Percentiles rank a stretch among this genome's conserved stretches.
phyloP scores from a whole-genome alignment of 208 protist species.

The Trypanosomatidae sp. region DNA sequence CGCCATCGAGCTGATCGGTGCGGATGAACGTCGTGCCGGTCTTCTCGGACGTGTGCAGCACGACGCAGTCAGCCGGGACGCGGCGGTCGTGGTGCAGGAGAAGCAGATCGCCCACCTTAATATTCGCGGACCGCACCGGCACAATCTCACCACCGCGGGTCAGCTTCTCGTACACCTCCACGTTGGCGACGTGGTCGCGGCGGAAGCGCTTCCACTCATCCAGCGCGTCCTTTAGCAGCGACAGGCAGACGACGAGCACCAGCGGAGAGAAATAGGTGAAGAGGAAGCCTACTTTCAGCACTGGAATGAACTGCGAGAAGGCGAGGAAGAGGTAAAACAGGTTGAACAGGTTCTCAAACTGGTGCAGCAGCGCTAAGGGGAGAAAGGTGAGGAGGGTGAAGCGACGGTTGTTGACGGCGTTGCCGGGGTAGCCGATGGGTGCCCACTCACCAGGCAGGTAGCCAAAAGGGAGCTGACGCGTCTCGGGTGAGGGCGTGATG shows the following conservation, averaged over 20 bases:
- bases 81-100: constrained; percentile 91
- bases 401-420: constrained; percentile 81
- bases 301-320: constrained; percentile 78
- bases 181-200: constrained; percentile 86
- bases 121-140: constrained; percentile 67
- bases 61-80: constrained; percentile 96
- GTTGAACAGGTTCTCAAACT: constrained; percentile 86
- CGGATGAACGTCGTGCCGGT: constrained; percentile 96
- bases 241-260: constrained; percentile 90
- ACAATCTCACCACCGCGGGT: constrained; percentile 42
- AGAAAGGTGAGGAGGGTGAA: constrained; percentile 84
- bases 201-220: constrained; percentile 95
- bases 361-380: constrained; percentile 67
- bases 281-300: constrained; percentile 90
- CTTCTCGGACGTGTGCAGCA: constrained; percentile 96
- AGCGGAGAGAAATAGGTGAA: constrained; percentile 97
- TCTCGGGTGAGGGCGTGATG: constrained; percentile 23
- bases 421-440: constrained; percentile 46
- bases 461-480: constrained; percentile 52
- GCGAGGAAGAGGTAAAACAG: constrained; percentile 74
- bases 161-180: constrained; percentile 71
- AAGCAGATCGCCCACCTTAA: constrained; percentile 96
- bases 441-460: constrained; percentile 42
- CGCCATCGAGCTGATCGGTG: constrained; percentile 99
- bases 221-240: constrained; percentile 92